These are phyloP conservation scores for Otatea glauca DNA, from an alignment of 176 grass and related monocot genomes.

Conservation along the genomic window DNA sequence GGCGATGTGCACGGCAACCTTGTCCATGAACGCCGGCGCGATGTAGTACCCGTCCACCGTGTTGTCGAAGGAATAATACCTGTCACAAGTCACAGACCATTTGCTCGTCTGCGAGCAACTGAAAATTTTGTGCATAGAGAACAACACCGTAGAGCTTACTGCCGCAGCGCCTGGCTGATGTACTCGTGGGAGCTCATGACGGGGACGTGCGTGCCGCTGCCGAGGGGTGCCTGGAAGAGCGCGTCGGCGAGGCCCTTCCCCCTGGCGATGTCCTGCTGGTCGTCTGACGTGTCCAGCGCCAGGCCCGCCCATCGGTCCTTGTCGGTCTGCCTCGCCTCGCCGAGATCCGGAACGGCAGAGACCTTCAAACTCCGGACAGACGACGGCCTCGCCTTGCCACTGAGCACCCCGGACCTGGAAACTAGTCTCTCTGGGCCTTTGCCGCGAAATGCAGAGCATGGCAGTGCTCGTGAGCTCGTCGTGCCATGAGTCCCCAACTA, in stretches of 20 bases:
- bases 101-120: too few species aligned
- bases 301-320: slow-evolving; percentile 59
- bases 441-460: too few species aligned
- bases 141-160: slow-evolving; percentile 36
- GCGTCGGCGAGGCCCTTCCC: slow-evolving; percentile 70
- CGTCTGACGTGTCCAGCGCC: slow-evolving; percentile 54
- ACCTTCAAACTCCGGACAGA: too few species aligned
- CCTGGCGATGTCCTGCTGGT: slow-evolving; percentile 77
- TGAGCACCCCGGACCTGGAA: too few species aligned
- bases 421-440: too few species aligned
- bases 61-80: slow-evolving; percentile 58
- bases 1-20: slow-evolving; percentile 69
- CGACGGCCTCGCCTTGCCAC: too few species aligned
- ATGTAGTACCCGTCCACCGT: slow-evolving; percentile 70
- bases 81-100: not conserved
- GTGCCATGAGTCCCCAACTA: too few species aligned
- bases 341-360: slow-evolving; percentile 15
- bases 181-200: slow-evolving; percentile 66
- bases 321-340: slow-evolving; percentile 49
- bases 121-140: too few species aligned
- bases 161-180: slow-evolving; percentile 61
- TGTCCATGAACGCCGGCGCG: slow-evolving; percentile 80
- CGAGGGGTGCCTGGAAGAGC: slow-evolving; percentile 70
- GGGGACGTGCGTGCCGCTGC: slow-evolving; percentile 64
- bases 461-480: too few species aligned